Conservation (phyloP, 1,284 basidiomycete genomes). For the Cryptococcus sp. region DNA sequence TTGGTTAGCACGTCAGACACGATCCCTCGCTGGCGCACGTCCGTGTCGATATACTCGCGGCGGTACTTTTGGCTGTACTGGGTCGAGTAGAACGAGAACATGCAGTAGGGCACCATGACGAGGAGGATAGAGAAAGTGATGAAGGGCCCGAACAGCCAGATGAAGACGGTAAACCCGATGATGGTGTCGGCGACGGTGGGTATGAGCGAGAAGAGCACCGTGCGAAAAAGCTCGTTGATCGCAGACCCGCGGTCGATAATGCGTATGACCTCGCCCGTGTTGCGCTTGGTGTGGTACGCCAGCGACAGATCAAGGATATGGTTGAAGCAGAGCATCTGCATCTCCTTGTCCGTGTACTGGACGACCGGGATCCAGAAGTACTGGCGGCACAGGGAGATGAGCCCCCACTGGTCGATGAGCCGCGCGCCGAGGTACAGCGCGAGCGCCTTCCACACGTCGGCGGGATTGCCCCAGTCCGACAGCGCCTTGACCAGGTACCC, state of each 20-base stretch:
- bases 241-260: slow-evolving; percentile 99
- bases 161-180: slow-evolving; percentile 92
- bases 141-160: slow-evolving; percentile 76
- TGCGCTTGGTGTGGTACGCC: slow-evolving; percentile 88
- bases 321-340: slow-evolving; percentile 87
- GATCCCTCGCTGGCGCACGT: slow-evolving; percentile 87
- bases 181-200: slow-evolving; percentile 93
- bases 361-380: slow-evolving; percentile 97
- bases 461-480: slow-evolving; percentile 12
- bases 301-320: slow-evolving; percentile 87
- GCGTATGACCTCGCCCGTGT: slow-evolving; percentile 90
- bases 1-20: slow-evolving; percentile 97
- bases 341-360: slow-evolving; percentile 87
- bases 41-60: slow-evolving; percentile 86
- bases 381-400: slow-evolving; percentile 85
- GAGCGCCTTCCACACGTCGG: slow-evolving; percentile 34
- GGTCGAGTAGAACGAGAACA: slow-evolving; percentile 92
- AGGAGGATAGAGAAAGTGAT: slow-evolving; percentile 81
- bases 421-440: slow-evolving; percentile 31
- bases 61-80: slow-evolving; percentile 77
- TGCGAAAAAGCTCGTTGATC: slow-evolving; percentile 89
- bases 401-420: slow-evolving; percentile 32
- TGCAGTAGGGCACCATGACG: slow-evolving; percentile 85
- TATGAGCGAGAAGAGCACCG: slow-evolving; percentile 87
- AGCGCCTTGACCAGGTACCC: slow-evolving; percentile 37